Conservation (phyloP, 805 yeast genomes). For the Candida glaebosa region DNA sequence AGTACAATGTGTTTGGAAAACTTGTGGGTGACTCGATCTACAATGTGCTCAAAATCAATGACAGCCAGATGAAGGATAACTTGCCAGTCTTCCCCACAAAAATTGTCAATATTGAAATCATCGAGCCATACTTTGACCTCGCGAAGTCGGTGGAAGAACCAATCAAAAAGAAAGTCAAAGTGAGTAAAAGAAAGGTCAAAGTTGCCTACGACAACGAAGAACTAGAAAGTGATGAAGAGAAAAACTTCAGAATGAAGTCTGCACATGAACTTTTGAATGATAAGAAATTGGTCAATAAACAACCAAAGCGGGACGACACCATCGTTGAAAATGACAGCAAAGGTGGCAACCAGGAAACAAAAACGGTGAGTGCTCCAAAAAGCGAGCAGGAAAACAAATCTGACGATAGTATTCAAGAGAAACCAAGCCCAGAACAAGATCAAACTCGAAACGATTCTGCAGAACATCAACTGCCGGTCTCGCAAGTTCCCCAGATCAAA, state of each 20-base stretch:
- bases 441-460: not conserved
- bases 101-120: constrained; percentile 39
- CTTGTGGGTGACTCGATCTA: constrained; percentile 54
- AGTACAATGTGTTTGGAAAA: constrained; percentile 52
- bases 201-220: constrained; percentile 24
- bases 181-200: constrained; percentile 16
- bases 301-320: not conserved
- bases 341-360: too few species aligned
- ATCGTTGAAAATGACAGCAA: not conserved
- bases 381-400: not conserved
- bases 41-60: constrained; percentile 47
- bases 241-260: constrained; percentile 33
- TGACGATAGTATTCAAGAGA: constrained; percentile 1
- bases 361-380: not conserved
- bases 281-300: not conserved
- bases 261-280: constrained; percentile 31
- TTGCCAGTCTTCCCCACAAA: constrained; percentile 51
- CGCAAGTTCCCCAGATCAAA: not conserved
- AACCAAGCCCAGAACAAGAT: not conserved
- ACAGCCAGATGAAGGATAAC: constrained; percentile 39
- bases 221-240: constrained; percentile 35
- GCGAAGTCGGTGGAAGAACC: constrained; percentile 1
- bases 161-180: constrained; percentile 12
- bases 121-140: constrained; percentile 49
- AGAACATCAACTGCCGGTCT: not conserved